Percentiles rank a stretch among this genome's conserved stretches.
These are phyloP conservation scores for Coemansia sp. DNA, from an alignment of 192 early-diverging fungal species.

Conservation along the genomic window DNA sequence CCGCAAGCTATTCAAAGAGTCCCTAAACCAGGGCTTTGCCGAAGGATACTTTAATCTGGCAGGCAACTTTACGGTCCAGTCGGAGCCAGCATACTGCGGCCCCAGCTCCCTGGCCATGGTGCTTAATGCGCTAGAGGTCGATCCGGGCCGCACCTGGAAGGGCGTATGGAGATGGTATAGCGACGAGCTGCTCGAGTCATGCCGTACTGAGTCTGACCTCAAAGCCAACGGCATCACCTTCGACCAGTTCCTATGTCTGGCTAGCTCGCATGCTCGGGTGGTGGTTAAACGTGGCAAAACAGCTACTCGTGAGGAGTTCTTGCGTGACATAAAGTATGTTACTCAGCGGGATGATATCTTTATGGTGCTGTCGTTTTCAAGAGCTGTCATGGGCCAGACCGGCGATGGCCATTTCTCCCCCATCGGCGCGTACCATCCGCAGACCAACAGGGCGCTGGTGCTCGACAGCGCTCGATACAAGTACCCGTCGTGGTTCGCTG, in stretches of 20 bases:
- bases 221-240: conserved; percentile 85
- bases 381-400: conserved; percentile 75
- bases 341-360: conserved; percentile 69
- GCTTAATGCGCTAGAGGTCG: conserved; percentile 88
- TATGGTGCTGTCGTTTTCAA: conserved; percentile 86
- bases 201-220: conserved; percentile 67
- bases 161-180: conserved; percentile 90
- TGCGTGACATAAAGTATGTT: conserved; percentile 67
- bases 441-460: conserved; percentile 71
- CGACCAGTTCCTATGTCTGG: conserved; percentile 84
- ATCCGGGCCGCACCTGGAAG: conserved; percentile 85
- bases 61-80: conserved; percentile 89
- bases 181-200: conserved; percentile 74
- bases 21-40: conserved; percentile 70
- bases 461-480: conserved; percentile 89
- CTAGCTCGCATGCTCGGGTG: conserved; percentile 82
- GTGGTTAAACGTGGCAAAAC: conserved; percentile 68
- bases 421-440: conserved; percentile 77
- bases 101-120: conserved; percentile 91
- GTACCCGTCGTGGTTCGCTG: conserved; percentile 85
- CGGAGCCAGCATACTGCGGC: conserved; percentile 87
- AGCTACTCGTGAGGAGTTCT: conserved; percentile 72
- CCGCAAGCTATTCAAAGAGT: conserved; percentile 74
- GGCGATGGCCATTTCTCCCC: conserved; percentile 96
- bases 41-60: conserved; percentile 85